Evolutionary conservation across 1,284 basidiomycete genomes (phyloP).

Genomic region (Gastroboletus turbinatus): DNA sequence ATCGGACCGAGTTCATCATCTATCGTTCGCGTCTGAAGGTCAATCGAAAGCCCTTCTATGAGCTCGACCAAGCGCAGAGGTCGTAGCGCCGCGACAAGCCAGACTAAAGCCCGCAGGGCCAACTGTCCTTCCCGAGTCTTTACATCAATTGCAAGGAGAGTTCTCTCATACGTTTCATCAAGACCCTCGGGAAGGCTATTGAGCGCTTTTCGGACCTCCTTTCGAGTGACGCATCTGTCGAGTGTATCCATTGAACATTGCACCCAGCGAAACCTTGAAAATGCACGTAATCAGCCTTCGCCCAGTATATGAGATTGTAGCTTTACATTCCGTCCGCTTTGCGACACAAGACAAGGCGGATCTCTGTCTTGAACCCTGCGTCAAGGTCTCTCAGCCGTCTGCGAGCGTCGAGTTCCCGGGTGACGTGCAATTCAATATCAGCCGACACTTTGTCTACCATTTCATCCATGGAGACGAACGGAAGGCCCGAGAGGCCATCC

Average conservation of each 20-base stretch:
- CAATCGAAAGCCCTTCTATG: neutral
- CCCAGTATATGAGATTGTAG: no score
- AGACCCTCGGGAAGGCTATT: neutral
- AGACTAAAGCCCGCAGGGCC: neutral
- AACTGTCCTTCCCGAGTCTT: neutral
- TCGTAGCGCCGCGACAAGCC: neutral
- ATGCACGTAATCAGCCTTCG: no score
- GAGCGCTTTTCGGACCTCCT: neutral
- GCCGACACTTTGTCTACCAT: neutral
- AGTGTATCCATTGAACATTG: neutral
- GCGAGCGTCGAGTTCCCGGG: conserved; percentile 1
- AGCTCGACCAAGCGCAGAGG: neutral
- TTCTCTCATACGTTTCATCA: neutral
- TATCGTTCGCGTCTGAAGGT: neutral
- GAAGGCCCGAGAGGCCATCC: neutral
- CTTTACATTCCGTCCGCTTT: no score
- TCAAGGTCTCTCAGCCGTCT: neutral
- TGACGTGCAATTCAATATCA: neutral
- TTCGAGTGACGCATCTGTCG: neutral
- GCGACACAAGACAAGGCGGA: neutral
- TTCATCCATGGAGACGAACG: neutral
- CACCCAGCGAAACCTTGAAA: conserved; percentile 5
- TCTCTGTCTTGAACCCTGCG: neutral
- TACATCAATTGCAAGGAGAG: neutral
- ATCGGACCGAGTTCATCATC: neutral